phyloP scores from a whole-genome alignment of 2,329 filamentous ascomycete species.

The Graphium sp. region DNA sequence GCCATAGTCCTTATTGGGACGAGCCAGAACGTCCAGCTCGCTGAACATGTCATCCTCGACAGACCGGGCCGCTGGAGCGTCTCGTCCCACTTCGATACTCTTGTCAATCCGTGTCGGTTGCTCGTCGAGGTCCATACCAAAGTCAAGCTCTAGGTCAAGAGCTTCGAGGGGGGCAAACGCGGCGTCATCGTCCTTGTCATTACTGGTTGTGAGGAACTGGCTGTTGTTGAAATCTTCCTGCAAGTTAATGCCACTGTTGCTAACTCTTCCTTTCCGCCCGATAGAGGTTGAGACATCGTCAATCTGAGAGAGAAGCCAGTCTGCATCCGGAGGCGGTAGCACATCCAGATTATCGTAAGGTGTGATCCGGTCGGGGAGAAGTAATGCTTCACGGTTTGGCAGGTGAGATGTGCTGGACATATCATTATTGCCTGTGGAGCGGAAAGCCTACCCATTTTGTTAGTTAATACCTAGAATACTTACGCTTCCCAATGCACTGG shows the following conservation, averaged over 20 bases:
- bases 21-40: slow-evolving; percentile 41
- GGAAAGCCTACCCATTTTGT: slow-evolving; percentile 89
- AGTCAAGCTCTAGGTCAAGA: slow-evolving; percentile 55
- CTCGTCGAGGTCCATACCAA: slow-evolving; percentile 58
- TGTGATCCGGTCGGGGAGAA: slow-evolving; percentile 82
- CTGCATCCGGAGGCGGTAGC: slow-evolving; percentile 76
- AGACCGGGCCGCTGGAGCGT: slow-evolving; percentile 52
- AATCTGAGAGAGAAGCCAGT: slow-evolving; percentile 63
- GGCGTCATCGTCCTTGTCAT: slow-evolving; percentile 38
- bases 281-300: slow-evolving; percentile 36
- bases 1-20: slow-evolving; percentile 32
- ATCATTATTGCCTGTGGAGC: slow-evolving; percentile 87
- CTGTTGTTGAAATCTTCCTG: slow-evolving; percentile 57
- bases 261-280: slow-evolving; percentile 39
- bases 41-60: slow-evolving; percentile 55
- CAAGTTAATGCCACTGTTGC: slow-evolving; percentile 49
- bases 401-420: slow-evolving; percentile 68
- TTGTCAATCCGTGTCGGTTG: slow-evolving; percentile 30
- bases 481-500: slow-evolving; percentile 2
- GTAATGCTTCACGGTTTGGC: slow-evolving; percentile 70
- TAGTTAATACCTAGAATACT: no score
- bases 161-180: slow-evolving; percentile 43
- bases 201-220: slow-evolving; percentile 61
- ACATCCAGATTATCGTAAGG: slow-evolving; percentile 67
- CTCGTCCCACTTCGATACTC: slow-evolving; percentile 81